Conservation (phyloP, 306 rosid genomes). For the Cicer judaicum region DNA sequence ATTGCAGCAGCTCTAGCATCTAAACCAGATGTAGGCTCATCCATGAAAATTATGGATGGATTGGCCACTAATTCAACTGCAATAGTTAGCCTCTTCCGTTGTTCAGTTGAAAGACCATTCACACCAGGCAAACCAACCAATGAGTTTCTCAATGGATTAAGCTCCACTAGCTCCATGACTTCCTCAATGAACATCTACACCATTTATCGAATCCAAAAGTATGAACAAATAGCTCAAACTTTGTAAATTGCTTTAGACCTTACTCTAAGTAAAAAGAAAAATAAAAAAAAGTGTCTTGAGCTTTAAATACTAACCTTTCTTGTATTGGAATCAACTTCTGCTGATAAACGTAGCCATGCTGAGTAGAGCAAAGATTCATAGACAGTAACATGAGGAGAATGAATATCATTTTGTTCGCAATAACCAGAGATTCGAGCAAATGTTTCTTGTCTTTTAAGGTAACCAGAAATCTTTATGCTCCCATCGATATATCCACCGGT, state of each 20-base stretch:
- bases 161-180: slow-evolving; percentile 89
- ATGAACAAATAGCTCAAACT: neutral
- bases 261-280: neutral
- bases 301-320: slow-evolving; percentile 46
- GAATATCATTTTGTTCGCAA: slow-evolving; percentile 76
- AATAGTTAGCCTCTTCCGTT: slow-evolving; percentile 83
- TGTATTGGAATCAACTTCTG: slow-evolving; percentile 46
- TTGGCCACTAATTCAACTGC: slow-evolving; percentile 90
- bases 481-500: slow-evolving; percentile 76
- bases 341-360: slow-evolving; percentile 67
- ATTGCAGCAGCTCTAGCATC: slow-evolving; percentile 97
- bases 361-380: slow-evolving; percentile 63
- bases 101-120: slow-evolving; percentile 87
- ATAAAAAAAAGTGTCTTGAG: neutral
- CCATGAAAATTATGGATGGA: slow-evolving; percentile 95
- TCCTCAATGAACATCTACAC: slow-evolving; percentile 83
- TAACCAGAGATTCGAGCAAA: slow-evolving; percentile 67
- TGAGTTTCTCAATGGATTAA: slow-evolving; percentile 66
- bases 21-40: slow-evolving; percentile 91
- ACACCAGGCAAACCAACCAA: slow-evolving; percentile 86
- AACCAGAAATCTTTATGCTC: slow-evolving; percentile 62
- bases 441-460: slow-evolving; percentile 69
- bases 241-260: no score
- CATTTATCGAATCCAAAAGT: slow-evolving; percentile 35
- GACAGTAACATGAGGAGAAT: slow-evolving; percentile 71